Evolutionary conservation across 1,139 yeast genomes (phyloP).

Genomic region (Protomyces lactucae-debilis): DNA sequence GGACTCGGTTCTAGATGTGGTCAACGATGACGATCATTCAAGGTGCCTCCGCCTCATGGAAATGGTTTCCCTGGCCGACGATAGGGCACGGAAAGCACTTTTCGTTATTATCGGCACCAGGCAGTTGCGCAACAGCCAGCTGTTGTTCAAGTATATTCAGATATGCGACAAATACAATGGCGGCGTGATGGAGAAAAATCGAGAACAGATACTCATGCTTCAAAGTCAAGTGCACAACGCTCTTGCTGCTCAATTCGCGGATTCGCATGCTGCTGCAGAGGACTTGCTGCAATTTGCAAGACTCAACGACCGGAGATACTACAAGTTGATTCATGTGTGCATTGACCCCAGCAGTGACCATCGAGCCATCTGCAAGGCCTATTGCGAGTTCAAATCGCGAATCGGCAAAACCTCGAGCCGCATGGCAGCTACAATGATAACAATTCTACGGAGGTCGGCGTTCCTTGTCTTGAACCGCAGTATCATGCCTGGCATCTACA

Average conservation of each 20-base stretch:
- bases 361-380: conserved; percentile 54
- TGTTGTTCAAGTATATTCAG: conserved; percentile 39
- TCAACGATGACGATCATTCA: conserved; percentile 43
- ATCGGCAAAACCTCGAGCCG: conserved; percentile 23
- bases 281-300: conserved; percentile 52
- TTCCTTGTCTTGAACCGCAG: conserved; percentile 61
- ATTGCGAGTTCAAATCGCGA: conserved; percentile 52
- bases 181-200: conserved; percentile 35
- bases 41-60: conserved; percentile 55
- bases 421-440: conserved; percentile 43
- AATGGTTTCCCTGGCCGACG: conserved; percentile 50
- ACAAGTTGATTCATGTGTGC: conserved; percentile 53
- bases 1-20: conserved; percentile 57
- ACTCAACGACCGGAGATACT: conserved; percentile 55
- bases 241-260: conserved; percentile 59
- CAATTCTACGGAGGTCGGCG: conserved; percentile 59
- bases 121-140: conserved; percentile 32
- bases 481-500: conserved; percentile 54
- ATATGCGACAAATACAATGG: conserved; percentile 44
- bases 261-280: conserved; percentile 47
- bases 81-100: conserved; percentile 60
- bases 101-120: conserved; percentile 57
- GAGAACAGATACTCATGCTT: conserved; percentile 34
- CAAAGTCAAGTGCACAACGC: conserved; percentile 48
- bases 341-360: conserved; percentile 58